Conservation (phyloP, 495 filamentous ascomycete species). For the Xylaria intraflava region DNA sequence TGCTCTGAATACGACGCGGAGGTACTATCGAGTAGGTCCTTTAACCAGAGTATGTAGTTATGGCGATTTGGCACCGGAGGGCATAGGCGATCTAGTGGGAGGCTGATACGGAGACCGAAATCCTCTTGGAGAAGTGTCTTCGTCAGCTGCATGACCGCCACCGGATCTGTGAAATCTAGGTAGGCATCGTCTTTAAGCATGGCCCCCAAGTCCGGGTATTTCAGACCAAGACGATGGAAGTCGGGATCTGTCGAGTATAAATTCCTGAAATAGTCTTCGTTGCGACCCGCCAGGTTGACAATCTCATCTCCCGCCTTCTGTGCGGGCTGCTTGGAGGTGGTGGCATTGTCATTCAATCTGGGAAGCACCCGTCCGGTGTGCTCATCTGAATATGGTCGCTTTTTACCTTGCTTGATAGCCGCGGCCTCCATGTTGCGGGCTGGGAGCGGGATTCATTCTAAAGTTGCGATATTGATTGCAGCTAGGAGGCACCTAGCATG, state of each 20-base stretch:
- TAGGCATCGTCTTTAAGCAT: constrained; percentile 53
- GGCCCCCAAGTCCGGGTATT: constrained; percentile 26
- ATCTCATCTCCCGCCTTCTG: background rate
- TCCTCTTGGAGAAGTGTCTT: constrained; percentile 69
- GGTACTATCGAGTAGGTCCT: constrained; percentile 75
- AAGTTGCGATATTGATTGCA: too few species aligned
- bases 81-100: constrained; percentile 76
- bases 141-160: constrained; percentile 72
- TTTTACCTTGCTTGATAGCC: constrained; percentile 6
- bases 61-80: constrained; percentile 83
- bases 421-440: constrained; percentile 2
- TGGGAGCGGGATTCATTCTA: too few species aligned
- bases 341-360: background rate
- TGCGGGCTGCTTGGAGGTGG: background rate
- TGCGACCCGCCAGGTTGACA: background rate
- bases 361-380: background rate
- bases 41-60: constrained; percentile 89
- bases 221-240: constrained; percentile 30
- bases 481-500: too few species aligned
- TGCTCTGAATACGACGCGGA: constrained; percentile 44
- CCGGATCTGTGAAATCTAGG: constrained; percentile 77
- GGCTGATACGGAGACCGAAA: constrained; percentile 62
- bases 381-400: constrained; percentile 17
- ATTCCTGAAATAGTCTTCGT: constrained; percentile 30
- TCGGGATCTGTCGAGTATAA: constrained; percentile 30